These are phyloP conservation scores for Anthostomella pinea DNA, from an alignment of 2,329 filamentous ascomycete species.

Conservation along the genomic window DNA sequence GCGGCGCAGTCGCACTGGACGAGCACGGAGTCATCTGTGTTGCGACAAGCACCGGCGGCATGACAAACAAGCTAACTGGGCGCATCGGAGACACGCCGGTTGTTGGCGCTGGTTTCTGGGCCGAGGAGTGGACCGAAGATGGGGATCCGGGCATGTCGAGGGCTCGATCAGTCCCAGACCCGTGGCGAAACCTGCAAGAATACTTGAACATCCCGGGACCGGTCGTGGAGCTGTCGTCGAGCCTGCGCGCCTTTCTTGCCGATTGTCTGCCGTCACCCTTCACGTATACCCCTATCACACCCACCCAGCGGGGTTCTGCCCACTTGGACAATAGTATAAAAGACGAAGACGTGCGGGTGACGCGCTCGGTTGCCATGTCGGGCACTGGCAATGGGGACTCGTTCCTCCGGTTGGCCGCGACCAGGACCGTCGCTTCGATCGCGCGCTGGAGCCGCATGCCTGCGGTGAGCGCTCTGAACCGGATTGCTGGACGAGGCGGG, in stretches of 20 bases:
- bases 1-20: conserved; percentile 79
- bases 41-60: conserved; percentile 68
- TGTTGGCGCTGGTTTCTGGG: conserved; percentile 84
- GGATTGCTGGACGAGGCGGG: conserved; percentile 67
- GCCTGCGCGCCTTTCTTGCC: conserved; percentile 48
- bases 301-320: background rate
- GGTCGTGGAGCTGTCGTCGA: conserved; percentile 38
- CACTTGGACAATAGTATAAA: background rate
- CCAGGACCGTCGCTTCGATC: conserved; percentile 69
- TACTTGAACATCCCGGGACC: conserved; percentile 26
- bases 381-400: conserved; percentile 88
- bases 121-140: conserved; percentile 71
- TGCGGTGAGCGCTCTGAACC: conserved; percentile 56
- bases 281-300: conserved; percentile 34
- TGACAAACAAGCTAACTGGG: conserved; percentile 87
- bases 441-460: conserved; percentile 58
- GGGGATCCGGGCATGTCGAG: conserved; percentile 33
- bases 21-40: conserved; percentile 68
- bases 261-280: conserved; percentile 58
- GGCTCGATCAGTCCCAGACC: conserved; percentile 4
- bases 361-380: conserved; percentile 58
- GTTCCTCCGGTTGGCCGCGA: conserved; percentile 71
- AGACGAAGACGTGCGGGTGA: conserved; percentile 26
- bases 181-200: conserved; percentile 19
- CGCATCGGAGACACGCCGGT: conserved; percentile 84